These are phyloP conservation scores for Asterophora lycoperdoides DNA, from an alignment of 768 basidiomycete species.

Conservation along the genomic window DNA sequence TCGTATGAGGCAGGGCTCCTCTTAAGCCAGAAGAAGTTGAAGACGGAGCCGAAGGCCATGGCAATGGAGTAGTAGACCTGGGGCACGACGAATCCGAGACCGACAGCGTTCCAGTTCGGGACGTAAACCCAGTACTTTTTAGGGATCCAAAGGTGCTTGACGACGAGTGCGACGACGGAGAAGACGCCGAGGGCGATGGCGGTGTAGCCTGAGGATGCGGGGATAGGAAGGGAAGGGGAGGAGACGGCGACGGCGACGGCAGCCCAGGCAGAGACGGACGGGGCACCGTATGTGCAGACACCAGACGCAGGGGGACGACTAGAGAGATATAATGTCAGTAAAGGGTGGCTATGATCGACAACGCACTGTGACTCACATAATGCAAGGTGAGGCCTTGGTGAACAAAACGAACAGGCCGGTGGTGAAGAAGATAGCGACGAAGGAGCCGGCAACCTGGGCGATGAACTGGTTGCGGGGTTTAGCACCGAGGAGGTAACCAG, in stretches of 20 bases:
- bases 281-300: constrained; percentile 50
- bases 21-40: constrained; percentile 47
- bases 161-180: constrained; percentile 40
- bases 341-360: neutral
- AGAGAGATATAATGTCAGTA: neutral
- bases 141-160: constrained; percentile 41
- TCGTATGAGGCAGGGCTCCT: constrained; percentile 41
- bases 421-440: constrained; percentile 57
- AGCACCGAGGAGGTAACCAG: constrained; percentile 62
- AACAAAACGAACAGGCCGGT: constrained; percentile 58
- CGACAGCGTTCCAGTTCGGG: constrained; percentile 56
- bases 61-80: constrained; percentile 47
- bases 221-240: constrained; percentile 45
- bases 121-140: constrained; percentile 46
- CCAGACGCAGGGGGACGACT: constrained; percentile 26
- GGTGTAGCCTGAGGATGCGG: constrained; percentile 51
- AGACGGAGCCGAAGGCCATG: constrained; percentile 44
- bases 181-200: constrained; percentile 50
- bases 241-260: constrained; percentile 53
- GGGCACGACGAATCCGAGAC: constrained; percentile 51
- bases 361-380: constrained; percentile 33
- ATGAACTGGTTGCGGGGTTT: constrained; percentile 62
- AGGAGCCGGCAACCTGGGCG: constrained; percentile 54
- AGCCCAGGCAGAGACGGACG: constrained; percentile 52
- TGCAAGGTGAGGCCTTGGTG: constrained; percentile 59